phyloP scores from a whole-genome alignment of 2,329 filamentous ascomycete species.

The Neofusicoccum kwambonambiense region DNA sequence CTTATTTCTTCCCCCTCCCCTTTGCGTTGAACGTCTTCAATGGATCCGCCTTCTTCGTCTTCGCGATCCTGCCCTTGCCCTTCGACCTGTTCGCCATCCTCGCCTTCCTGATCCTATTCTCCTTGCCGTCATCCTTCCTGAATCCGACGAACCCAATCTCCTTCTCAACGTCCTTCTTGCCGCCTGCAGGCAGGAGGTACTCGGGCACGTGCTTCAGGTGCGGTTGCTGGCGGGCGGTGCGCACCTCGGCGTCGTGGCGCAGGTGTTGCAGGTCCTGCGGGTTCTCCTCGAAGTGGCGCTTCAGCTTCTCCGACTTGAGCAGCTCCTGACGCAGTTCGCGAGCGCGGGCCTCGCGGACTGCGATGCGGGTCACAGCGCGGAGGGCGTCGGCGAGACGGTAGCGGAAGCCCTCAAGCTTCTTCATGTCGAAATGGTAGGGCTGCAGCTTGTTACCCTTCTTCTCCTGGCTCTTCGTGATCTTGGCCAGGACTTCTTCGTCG shows the following conservation, averaged over 20 bases:
- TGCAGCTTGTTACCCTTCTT: conserved; percentile 80
- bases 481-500: conserved; percentile 80
- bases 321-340: conserved; percentile 86
- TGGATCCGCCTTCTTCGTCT: conserved; percentile 68
- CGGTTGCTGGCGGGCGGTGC: conserved; percentile 77
- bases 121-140: conserved; percentile 45
- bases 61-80: conserved; percentile 50
- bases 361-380: conserved; percentile 82
- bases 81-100: conserved; percentile 44
- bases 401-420: conserved; percentile 87
- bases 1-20: conserved; percentile 37
- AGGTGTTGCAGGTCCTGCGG: conserved; percentile 83
- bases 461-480: conserved; percentile 74
- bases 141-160: conserved; percentile 76
- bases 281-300: conserved; percentile 96
- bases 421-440: conserved; percentile 92
- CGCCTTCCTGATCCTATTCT: conserved; percentile 44
- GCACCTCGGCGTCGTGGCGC: conserved; percentile 84
- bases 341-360: conserved; percentile 84
- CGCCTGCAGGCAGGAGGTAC: conserved; percentile 79
- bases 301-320: conserved; percentile 89
- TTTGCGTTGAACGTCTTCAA: conserved; percentile 77
- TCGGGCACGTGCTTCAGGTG: conserved; percentile 95
- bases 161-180: conserved; percentile 62
- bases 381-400: conserved; percentile 94